Base-by-base conservation (phyloP, 371 early-diverging fungal species). In the Mucor sp. region DNA sequence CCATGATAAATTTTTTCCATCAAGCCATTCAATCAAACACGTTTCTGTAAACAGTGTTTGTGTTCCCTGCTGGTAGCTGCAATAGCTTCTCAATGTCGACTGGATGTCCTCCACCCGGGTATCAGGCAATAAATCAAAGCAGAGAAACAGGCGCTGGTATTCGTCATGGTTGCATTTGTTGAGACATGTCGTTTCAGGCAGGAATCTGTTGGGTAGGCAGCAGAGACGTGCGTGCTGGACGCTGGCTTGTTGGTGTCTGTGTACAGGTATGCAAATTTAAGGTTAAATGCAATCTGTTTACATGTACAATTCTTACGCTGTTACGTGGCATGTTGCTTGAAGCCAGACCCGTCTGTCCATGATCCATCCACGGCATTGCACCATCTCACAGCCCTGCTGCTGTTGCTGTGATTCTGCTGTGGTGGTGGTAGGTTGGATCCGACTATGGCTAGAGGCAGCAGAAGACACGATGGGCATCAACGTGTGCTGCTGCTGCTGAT, bases 41-140 rank as follows among this genome's bases (percentile, higher is more conserved):
- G 27, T 21, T 39, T 58, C 30, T 25, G 37, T 62, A 0, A 15
- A 35, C 7, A 44, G n/a, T 11, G 19, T 43, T 47, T 62, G 28
- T 19, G 21, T 27, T 14, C 41, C 28, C n/a, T 39, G 33, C 37
- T 39, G 33, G n/a, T 53, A 63, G 25, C 15, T 17, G 33, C 44
- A 67, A 2, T 6, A 12, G 17, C 58, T 6, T 7, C 57, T 58
- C 44, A 43, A 19, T 25, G 12, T 12, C 11, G 19, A 14, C 25
- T 53, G 21, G n/a, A 63, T 33, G 14, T 48, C 35, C 11, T 12
- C 9, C 0, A 5, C 1, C 6, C 3, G 17, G 4, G 64, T 23
- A 17, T 64, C 69, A 25, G 59, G 65, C 19, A 69, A 30, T 35
- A 69, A 28, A 35, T 64, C 64, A 63, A 69, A 69, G 2, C 56